Conservation (phyloP, 129 eudicot genomes). For the Lactuca saligna region DNA sequence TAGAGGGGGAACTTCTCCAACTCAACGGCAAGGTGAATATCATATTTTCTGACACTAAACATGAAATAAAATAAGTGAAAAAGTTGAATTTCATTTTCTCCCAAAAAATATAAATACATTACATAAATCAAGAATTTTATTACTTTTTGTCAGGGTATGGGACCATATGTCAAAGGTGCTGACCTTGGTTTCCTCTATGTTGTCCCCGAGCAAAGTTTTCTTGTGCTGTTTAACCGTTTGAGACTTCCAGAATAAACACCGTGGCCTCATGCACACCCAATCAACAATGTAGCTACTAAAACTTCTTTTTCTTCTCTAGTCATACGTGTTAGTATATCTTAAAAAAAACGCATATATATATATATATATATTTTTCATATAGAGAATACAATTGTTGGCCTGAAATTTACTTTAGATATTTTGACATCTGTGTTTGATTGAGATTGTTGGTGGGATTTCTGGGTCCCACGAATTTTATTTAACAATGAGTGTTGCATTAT, state of each 20-base stretch:
- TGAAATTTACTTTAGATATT: conserved; percentile 12
- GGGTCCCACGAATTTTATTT: conserved; percentile 22
- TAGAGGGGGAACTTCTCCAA: conserved; percentile 95
- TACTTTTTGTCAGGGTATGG: conserved; percentile 61
- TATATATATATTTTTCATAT: conserved; percentile 1
- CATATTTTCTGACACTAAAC: background rate
- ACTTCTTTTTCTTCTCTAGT: conserved; percentile 8
- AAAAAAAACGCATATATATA: conserved; percentile 11
- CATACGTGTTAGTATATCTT: conserved; percentile 26
- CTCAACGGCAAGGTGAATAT: conserved; percentile 87
- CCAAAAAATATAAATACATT: too few species aligned
- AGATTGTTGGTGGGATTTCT: conserved; percentile 10
- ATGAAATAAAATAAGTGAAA: background rate
- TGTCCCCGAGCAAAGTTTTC: conserved; percentile 92
- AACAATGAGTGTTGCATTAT: conserved; percentile 33
- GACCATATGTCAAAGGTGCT: conserved; percentile 89
- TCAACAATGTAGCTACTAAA: conserved; percentile 20
- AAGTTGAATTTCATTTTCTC: too few species aligned
- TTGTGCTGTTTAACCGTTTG: conserved; percentile 87
- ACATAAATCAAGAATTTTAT: background rate
- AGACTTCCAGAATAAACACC: conserved; percentile 71
- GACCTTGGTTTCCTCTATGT: conserved; percentile 96
- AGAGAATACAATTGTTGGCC: conserved; percentile 22
- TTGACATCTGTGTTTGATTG: conserved; percentile 10
- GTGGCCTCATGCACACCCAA: background rate